phyloP scores from a whole-genome alignment of 148 eudicot species.

The Cornus suecica region DNA sequence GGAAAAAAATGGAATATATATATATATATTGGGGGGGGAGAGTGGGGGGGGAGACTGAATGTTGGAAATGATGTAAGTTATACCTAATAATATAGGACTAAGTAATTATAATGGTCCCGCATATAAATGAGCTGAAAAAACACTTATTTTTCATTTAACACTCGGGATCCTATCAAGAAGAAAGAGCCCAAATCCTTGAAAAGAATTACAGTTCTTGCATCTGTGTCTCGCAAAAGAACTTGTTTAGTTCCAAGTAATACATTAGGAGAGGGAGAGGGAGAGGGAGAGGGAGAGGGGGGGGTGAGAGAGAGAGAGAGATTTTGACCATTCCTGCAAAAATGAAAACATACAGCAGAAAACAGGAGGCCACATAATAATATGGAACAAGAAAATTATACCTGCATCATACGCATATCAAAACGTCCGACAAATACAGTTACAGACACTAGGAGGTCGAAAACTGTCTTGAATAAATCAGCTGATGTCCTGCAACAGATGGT shows the following conservation, averaged over 20 bases:
- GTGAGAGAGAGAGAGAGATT: neutral
- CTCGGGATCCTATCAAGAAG: neutral
- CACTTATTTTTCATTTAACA: neutral
- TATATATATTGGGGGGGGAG: too few relatives aligned
- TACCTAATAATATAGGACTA: neutral
- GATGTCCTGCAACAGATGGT: conserved; percentile 70
- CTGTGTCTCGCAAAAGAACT: neutral
- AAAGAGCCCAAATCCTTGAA: neutral
- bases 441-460: conserved; percentile 93
- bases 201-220: neutral
- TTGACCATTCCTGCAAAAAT: neutral
- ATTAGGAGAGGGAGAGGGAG: neutral
- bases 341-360: neutral
- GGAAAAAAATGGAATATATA: neutral
- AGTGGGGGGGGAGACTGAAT: too few relatives aligned
- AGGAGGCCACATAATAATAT: neutral
- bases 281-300: neutral
- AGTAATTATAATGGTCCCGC: neutral
- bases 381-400: conserved; percentile 41
- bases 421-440: conserved; percentile 97
- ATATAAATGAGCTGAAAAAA: neutral
- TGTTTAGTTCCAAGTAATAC: neutral
- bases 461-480: conserved; percentile 96
- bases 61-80: conserved; percentile 1
- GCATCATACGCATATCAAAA: conserved; percentile 99